Percentiles rank a stretch among this genome's conserved stretches.
phyloP scores from a whole-genome alignment of 2,329 filamentous ascomycete genomes.

The Alternaria arborescens region DNA sequence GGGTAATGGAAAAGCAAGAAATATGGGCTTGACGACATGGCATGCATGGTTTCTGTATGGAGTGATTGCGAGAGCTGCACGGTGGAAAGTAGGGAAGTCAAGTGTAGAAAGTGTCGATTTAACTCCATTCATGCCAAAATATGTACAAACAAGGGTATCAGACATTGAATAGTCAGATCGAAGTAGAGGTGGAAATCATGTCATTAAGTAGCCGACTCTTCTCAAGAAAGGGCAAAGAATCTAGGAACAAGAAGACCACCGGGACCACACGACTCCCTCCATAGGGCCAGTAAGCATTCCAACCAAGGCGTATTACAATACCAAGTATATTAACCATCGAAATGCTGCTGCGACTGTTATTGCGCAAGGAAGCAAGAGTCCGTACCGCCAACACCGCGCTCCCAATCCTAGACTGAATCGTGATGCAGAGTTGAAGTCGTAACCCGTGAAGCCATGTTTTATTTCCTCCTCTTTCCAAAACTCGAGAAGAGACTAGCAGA shows the following conservation, averaged over 20 bases:
- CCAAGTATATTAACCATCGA: slow-evolving; percentile 45
- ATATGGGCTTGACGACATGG: background rate
- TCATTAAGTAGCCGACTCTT: slow-evolving; percentile 44
- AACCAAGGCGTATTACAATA: slow-evolving; percentile 46
- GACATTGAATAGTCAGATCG: background rate
- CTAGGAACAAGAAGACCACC: slow-evolving; percentile 46
- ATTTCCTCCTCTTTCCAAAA: slow-evolving; percentile 26
- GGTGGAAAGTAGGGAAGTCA: no score
- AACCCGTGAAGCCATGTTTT: slow-evolving; percentile 40
- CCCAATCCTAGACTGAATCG: slow-evolving; percentile 46
- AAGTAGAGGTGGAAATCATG: slow-evolving; percentile 42
- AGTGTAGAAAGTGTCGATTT: background rate
- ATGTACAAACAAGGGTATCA: slow-evolving; percentile 4
- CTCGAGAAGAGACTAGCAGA: slow-evolving; percentile 19
- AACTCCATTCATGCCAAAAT: background rate
- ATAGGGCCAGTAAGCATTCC: slow-evolving; percentile 39
- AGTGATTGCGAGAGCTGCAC: background rate
- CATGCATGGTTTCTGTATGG: background rate
- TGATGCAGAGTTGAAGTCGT: slow-evolving; percentile 45
- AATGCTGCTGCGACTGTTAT: slow-evolving; percentile 40
- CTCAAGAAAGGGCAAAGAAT: slow-evolving; percentile 31
- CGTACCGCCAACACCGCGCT: slow-evolving; percentile 42
- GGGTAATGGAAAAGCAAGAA: background rate
- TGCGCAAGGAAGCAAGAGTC: slow-evolving; percentile 34
- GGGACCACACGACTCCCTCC: slow-evolving; percentile 50